These are phyloP conservation scores for Botrytis deweyae DNA, from an alignment of 2,329 filamentous ascomycete species.

Conservation along the genomic window DNA sequence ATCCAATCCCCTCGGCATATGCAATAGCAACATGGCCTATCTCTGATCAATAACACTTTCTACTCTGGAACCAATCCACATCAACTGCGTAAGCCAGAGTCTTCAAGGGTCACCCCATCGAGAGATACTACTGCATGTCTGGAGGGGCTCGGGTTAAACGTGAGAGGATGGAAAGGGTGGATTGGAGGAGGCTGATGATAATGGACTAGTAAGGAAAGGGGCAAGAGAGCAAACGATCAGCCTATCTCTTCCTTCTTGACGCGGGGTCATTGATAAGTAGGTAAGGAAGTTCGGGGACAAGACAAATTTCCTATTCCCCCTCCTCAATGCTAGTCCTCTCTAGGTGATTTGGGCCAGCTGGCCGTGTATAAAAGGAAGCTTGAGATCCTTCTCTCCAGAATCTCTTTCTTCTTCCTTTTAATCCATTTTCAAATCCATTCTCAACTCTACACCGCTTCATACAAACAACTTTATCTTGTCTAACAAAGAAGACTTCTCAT, in stretches of 20 bases:
- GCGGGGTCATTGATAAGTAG: constrained; percentile 41
- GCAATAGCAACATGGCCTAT: constrained; percentile 37
- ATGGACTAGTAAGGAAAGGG: constrained; percentile 26
- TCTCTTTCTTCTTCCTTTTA: constrained; percentile 55
- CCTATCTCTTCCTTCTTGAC: constrained; percentile 40
- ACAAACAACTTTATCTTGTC: constrained; percentile 19
- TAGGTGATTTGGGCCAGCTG: constrained; percentile 30
- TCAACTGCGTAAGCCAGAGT: constrained; percentile 33
- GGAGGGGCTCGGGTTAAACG: constrained; percentile 30
- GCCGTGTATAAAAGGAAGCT: constrained; percentile 65
- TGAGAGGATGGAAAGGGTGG: constrained; percentile 36
- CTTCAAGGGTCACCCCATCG: constrained; percentile 36
- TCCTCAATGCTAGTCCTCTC: constrained; percentile 31
- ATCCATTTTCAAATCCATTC: constrained; percentile 39
- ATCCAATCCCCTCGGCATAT: constrained; percentile 27
- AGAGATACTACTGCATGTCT: constrained; percentile 35
- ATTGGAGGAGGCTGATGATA: constrained; percentile 26
- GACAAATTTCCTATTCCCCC: constrained; percentile 34
- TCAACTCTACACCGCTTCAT: constrained; percentile 24
- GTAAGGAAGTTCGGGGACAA: constrained; percentile 35
- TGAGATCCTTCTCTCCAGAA: constrained; percentile 47
- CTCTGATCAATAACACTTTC: constrained; percentile 39
- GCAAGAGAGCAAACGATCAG: constrained; percentile 31
- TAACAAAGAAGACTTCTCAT: constrained; percentile 31
- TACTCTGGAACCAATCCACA: constrained; percentile 35